Evolutionary conservation across 2,329 filamentous ascomycete genomes (phyloP).

Genomic region (Dactylellina haptotyla): DNA sequence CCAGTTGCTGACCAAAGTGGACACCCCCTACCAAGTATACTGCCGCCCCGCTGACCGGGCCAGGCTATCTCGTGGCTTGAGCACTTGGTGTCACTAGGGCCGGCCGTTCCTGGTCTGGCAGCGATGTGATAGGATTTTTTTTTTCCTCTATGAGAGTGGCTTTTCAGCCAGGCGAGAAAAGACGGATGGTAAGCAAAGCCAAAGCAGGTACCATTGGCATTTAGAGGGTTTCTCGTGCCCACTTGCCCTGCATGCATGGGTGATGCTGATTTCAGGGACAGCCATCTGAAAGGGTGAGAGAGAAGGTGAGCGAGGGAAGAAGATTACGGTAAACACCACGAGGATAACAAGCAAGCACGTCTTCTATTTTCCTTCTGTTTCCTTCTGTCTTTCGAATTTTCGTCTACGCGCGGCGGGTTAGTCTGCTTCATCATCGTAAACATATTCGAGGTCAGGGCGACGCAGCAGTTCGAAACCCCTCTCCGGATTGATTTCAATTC

Average conservation of each 20-base stretch:
- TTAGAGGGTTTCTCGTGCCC: not conserved
- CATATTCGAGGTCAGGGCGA: constrained; percentile 16
- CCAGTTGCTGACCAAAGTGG: constrained; percentile 37
- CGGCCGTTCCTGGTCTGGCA: not conserved
- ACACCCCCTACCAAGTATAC: not conserved
- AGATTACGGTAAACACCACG: no score
- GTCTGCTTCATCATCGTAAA: not conserved
- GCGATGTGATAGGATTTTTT: not conserved
- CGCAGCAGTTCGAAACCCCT: not conserved
- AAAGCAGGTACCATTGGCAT: constrained; percentile 1
- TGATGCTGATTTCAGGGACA: constrained; percentile 38
- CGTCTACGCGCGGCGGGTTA: no score
- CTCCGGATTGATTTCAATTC: no score
- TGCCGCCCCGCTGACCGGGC: constrained; percentile 9
- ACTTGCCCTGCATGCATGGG: constrained; percentile 11
- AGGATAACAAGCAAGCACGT: no score
- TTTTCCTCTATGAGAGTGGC: constrained; percentile 4
- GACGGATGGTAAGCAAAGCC: constrained; percentile 14
- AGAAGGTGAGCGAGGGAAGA: no score
- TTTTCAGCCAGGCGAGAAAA: constrained; percentile 6
- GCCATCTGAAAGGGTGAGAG: not conserved
- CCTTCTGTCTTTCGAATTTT: not conserved
- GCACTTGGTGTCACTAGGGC: not conserved
- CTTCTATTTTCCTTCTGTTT: not conserved
- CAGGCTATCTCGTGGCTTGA: constrained; percentile 18